Evolutionary conservation across 73 alveolate species (phyloP).

Genomic region (Tetrahymena elliotti): DNA sequence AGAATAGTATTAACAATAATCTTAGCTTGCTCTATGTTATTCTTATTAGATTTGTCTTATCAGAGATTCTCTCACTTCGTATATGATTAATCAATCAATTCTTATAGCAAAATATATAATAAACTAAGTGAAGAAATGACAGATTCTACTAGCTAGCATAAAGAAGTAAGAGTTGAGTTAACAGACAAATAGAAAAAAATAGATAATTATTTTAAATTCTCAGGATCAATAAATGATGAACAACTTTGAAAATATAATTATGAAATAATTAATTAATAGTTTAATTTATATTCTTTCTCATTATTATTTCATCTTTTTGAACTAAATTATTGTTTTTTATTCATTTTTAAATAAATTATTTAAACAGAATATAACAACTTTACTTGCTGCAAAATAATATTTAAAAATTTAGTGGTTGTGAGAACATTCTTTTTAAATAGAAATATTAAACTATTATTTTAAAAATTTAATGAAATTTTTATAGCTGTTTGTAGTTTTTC

Average conservation of each 20-base stretch:
- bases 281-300: too few relatives aligned
- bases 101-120: background rate
- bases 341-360: too few relatives aligned
- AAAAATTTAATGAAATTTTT: too few relatives aligned
- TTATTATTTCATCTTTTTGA: too few relatives aligned
- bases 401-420: too few relatives aligned
- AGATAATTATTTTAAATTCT: background rate
- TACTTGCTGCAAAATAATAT: too few relatives aligned
- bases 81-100: background rate
- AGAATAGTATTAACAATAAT: background rate
- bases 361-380: too few relatives aligned
- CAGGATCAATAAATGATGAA: background rate
- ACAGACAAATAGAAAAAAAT: background rate
- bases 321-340: too few relatives aligned
- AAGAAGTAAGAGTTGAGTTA: background rate
- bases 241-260: background rate
- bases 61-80: background rate
- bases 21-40: background rate
- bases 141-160: background rate
- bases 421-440: too few relatives aligned
- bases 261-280: background rate
- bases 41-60: background rate
- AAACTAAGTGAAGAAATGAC: background rate
- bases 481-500: too few relatives aligned
- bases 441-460: too few relatives aligned